Conservation (phyloP, 2,329 filamentous ascomycete genomes). For the Exophiala mesophila region DNA sequence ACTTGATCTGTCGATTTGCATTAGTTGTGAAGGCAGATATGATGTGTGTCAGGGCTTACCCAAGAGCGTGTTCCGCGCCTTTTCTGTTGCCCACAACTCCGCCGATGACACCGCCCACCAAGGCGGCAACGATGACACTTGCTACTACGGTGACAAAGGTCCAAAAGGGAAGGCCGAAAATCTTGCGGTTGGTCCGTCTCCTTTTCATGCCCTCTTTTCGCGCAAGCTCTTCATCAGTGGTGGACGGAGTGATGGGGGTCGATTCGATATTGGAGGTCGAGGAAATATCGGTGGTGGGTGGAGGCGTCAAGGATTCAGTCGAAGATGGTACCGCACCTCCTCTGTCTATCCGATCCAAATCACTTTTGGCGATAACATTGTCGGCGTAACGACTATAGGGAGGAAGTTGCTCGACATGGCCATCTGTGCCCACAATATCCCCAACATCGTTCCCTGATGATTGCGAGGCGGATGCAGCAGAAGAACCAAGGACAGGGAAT, state of each 20-base stretch:
- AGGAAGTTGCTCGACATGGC: constrained; percentile 84
- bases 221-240: constrained; percentile 24
- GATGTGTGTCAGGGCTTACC: constrained; percentile 15
- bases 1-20: constrained; percentile 21
- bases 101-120: constrained; percentile 52
- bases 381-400: constrained; percentile 89
- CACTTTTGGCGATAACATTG: constrained; percentile 57
- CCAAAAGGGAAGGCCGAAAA: constrained; percentile 50
- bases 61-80: constrained; percentile 25
- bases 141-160: constrained; percentile 44
- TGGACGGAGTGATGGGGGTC: constrained; percentile 22
- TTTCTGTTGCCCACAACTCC: constrained; percentile 46
- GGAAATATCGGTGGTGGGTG: constrained; percentile 1
- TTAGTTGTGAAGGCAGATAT: not conserved
- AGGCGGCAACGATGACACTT: constrained; percentile 45
- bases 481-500: constrained; percentile 62
- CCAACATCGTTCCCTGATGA: constrained; percentile 81
- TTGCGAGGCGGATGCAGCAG: constrained; percentile 61
- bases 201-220: constrained; percentile 37
- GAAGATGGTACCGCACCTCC: constrained; percentile 5
- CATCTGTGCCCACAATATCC: constrained; percentile 80
- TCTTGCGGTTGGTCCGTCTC: constrained; percentile 38
- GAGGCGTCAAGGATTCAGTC: constrained; percentile 9
- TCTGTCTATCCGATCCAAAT: constrained; percentile 23
- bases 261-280: constrained; percentile 22